Evolutionary conservation across 2,329 filamentous ascomycete species (phyloP), one percentile per base, ranked within the genome.

Genomic region (Penicillium thymicola): DNA sequence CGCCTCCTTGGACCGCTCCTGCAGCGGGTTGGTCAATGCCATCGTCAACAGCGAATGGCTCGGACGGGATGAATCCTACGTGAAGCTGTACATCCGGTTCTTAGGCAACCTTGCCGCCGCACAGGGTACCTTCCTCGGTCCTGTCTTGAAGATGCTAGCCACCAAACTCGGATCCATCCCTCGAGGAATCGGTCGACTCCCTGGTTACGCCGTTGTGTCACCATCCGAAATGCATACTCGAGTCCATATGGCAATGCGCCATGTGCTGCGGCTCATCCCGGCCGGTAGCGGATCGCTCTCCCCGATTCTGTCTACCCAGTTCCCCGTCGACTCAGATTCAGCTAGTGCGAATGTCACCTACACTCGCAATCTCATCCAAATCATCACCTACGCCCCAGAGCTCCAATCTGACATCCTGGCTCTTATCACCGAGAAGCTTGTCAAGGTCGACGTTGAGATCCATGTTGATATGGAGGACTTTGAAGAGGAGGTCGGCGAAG

Each of bases 361-460:
- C 68, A 88, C 96, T 56, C 83, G 88, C 66, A 96, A 97, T 70
- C 78, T 97, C 10, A 78, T 97, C 27, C 84, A 82, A 57, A 79
- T 97, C 34, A 86, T 89, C 51, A 81, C 85, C 47, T 96, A 96
- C 69, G 85, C 89, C 1, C 87, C 90, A 0, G 87, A 89, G 57
- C 77, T 97, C 36, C 87, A 88, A 59, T 85, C 88, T 8, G 89
- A 95, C 59, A 86, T 97, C 25, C 82, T 96, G 61, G 87, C 91
- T 54, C 78, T 96, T 13, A 88, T 97, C 46, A 88, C 92, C 41
- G 89, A 93, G 65, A 87, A 90, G 60, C 81, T 97, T 8, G 90
- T 97, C 67, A 94, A 94, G 75, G 90, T 97, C 57, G 94, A 99
- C 70, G 91, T 96, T 1, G 90, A 97, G 70, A 94, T 97, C 73